A percentile compares a stretch with the other conserved stretches of the same genome.
Conservation (phyloP, 768 basidiomycete species). For the Suillus brevipes region DNA sequence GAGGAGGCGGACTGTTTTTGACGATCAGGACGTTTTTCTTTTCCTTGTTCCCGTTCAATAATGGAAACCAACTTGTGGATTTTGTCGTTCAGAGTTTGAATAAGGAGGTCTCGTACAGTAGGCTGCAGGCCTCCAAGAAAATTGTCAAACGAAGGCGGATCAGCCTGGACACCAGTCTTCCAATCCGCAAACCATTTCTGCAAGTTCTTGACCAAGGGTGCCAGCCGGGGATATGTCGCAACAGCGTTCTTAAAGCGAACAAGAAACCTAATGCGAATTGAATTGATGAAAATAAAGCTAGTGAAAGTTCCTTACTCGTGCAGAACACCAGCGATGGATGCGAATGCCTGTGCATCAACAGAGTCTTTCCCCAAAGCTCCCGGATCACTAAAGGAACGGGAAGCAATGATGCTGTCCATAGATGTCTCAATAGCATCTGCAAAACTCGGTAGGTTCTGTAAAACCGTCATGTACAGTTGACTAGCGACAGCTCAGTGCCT, state of each 20-base stretch:
- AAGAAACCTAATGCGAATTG: conserved; percentile 41
- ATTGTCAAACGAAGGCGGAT: conserved; percentile 47
- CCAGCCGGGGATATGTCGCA: conserved; percentile 45
- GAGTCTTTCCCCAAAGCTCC: conserved; percentile 15
- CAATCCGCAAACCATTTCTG: conserved; percentile 48
- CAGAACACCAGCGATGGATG: conserved; percentile 46
- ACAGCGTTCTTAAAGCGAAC: conserved; percentile 60
- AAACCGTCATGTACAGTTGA: conserved; percentile 44
- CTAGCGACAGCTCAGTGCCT: conserved; percentile 27
- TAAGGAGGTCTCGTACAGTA: conserved; percentile 39
- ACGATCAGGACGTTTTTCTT: conserved; percentile 28
- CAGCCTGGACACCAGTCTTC: conserved; percentile 39
- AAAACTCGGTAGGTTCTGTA: conserved; percentile 47
- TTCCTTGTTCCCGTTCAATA: conserved; percentile 49
- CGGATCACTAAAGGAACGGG: conserved; percentile 36
- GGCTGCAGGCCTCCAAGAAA: conserved; percentile 33
- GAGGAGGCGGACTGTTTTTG: conserved; percentile 9
- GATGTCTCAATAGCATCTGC: conserved; percentile 40
- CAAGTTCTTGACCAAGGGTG: conserved; percentile 42
- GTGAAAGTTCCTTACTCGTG: conserved; percentile 44
- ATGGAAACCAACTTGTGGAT: conserved; percentile 41
- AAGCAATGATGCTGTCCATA: conserved; percentile 35
- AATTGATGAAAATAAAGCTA: conserved; percentile 6
- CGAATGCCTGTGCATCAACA: conserved; percentile 44
- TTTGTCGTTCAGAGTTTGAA: conserved; percentile 30